Percentiles rank a stretch among this genome's conserved stretches.
phyloP scores from a whole-genome alignment of 2,329 filamentous ascomycete species.

The Diaporthe helianthi region DNA sequence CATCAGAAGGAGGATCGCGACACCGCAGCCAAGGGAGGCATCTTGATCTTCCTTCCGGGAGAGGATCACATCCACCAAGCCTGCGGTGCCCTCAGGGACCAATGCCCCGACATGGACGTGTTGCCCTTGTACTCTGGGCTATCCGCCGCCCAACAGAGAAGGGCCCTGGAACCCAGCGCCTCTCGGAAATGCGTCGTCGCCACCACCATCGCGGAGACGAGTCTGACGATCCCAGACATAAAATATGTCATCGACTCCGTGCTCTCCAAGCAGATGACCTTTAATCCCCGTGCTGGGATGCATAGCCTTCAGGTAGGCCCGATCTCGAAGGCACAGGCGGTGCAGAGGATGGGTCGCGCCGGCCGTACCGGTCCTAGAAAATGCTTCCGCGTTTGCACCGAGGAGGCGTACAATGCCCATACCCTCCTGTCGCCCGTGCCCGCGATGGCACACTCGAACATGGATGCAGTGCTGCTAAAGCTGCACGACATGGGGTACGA shows the following conservation, averaged over 20 bases:
- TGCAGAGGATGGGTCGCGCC: background rate
- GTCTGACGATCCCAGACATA: background rate
- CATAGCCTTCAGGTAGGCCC: background rate
- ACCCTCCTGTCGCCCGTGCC: background rate
- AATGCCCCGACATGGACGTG: background rate
- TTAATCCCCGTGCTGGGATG: background rate
- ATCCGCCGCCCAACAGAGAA: background rate
- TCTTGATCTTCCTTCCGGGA: background rate
- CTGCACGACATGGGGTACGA: background rate
- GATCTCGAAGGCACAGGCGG: background rate
- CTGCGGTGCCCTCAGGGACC: background rate
- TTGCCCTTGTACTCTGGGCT: background rate
- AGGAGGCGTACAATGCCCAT: background rate
- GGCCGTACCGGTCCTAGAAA: background rate
- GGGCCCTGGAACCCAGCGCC: background rate
- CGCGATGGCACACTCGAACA: background rate
- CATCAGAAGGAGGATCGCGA: background rate
- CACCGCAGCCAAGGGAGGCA: background rate
- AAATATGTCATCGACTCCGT: background rate
- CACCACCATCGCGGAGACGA: background rate
- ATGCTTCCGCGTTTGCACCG: background rate
- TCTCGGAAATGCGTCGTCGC: background rate
- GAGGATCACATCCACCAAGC: background rate
- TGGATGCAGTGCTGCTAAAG: background rate
- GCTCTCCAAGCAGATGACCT: background rate